phyloP scores from a whole-genome alignment of 805 yeast species.

The Saccharomycopsis javanensis region DNA sequence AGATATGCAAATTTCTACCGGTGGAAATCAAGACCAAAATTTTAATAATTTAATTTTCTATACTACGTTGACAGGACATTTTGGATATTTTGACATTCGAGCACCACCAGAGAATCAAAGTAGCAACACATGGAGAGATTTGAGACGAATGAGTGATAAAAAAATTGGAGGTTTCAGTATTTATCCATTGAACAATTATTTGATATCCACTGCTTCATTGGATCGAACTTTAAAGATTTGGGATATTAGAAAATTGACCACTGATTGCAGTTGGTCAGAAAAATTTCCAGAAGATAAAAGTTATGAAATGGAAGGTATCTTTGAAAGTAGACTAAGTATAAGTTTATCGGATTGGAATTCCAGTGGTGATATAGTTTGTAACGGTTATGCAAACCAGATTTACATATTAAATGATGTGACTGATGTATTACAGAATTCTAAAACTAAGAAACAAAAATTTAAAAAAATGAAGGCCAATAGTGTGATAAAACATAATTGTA shows the following conservation, averaged over 20 bases:
- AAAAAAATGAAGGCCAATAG: conserved; percentile 39
- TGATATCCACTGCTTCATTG: conserved; percentile 79
- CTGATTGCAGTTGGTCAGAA: conserved; percentile 45
- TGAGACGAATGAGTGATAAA: conserved; percentile 70
- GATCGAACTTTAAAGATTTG: conserved; percentile 79
- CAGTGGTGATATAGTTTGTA: conserved; percentile 65
- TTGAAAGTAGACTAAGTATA: conserved; percentile 67
- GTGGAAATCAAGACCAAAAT: conserved; percentile 25
- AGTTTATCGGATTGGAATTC: conserved; percentile 78
- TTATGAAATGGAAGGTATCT: conserved; percentile 31
- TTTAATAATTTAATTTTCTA: conserved; percentile 52
- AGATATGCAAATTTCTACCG: conserved; percentile 37
- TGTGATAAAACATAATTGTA: conserved; percentile 80
- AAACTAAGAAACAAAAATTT: conserved; percentile 12
- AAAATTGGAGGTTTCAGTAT: conserved; percentile 85
- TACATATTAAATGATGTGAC: conserved; percentile 51
- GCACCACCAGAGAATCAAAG: conserved; percentile 29
- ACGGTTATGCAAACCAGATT: conserved; percentile 86
- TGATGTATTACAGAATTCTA: background rate
- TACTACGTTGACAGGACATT: conserved; percentile 73
- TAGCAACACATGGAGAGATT: conserved; percentile 21
- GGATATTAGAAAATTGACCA: conserved; percentile 60
- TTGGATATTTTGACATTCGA: conserved; percentile 66
- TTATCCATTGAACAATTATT: conserved; percentile 56
- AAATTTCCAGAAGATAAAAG: conserved; percentile 31